phyloP scores from a whole-genome alignment of 805 yeast species.

The Metschnikowia lochheadii region DNA sequence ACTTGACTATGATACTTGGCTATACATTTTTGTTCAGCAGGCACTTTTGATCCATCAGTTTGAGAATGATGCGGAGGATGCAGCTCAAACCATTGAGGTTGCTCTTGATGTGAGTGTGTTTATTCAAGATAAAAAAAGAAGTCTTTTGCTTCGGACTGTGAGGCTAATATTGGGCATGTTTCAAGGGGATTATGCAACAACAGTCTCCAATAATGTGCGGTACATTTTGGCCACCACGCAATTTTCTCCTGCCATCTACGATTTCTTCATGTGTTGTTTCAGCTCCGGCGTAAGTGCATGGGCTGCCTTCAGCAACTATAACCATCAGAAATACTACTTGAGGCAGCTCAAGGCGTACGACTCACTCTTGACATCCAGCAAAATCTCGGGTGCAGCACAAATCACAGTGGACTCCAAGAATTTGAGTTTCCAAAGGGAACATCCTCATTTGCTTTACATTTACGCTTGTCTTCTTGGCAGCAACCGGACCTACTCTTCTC shows the following conservation, averaged over 20 bases:
- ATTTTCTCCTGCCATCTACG: conserved; percentile 65
- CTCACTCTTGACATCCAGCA: conserved; percentile 48
- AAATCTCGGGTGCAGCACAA: conserved; percentile 76
- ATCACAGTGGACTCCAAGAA: conserved; percentile 52
- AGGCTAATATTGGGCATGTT: conserved; percentile 54
- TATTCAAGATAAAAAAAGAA: conserved; percentile 57
- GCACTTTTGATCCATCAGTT: conserved; percentile 62
- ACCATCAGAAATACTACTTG: conserved; percentile 84
- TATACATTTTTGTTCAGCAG: conserved; percentile 74
- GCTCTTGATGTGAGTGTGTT: conserved; percentile 81
- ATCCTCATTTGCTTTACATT: conserved; percentile 68
- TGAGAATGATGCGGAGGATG: conserved; percentile 58
- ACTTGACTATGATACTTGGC: conserved; percentile 76
- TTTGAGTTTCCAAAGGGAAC: conserved; percentile 34
- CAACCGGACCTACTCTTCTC: conserved; percentile 77
- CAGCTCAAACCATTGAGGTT: conserved; percentile 54
- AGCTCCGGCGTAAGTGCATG: conserved; percentile 56
- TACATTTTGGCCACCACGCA: conserved; percentile 63
- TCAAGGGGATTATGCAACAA: conserved; percentile 47
- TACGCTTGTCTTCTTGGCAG: conserved; percentile 79
- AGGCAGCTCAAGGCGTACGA: conserved; percentile 90
- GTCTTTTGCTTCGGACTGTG: conserved; percentile 57
- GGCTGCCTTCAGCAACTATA: conserved; percentile 65
- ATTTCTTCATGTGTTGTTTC: conserved; percentile 63
- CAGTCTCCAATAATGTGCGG: conserved; percentile 56